Base-by-base conservation (phyloP, 805 yeast species). In the Sugiyamaella chiloensis region DNA sequence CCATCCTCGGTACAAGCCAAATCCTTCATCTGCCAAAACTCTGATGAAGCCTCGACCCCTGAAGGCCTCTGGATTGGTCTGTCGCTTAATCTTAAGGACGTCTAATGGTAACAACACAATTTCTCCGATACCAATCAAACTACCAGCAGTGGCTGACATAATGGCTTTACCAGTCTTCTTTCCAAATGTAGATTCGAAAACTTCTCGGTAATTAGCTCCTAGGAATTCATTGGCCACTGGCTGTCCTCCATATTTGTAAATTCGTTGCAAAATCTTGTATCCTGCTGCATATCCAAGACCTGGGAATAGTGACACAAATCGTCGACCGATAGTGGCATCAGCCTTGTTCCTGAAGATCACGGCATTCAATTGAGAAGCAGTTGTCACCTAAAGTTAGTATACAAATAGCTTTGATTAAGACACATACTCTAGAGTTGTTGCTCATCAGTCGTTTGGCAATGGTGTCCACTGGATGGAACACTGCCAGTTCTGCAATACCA, bases 61-160 rank as follows among this genome's bases (percentile, higher is more conserved):
- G 80, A 93, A 93, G n/a, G 98, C 74, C 70, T 91, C 99, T n/a
- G 99, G 99, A 75, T 93, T 93, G 47, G 99, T 93, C 76, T 93
- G 99, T 74, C 98, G 90, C 75, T 93, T 93, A 71, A 93, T 93
- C 75, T 93, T 93, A 65, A 93, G 76, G 34, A 93, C 98, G 66
- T 93, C 99, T 60, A 93, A 78, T 29, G 99, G 99, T 62, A 93
- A 78, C 60, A 93, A 74, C 30, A 93, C 90, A 65, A 93, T 88
- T 72, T 93, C 99, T 71, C 97, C 99, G 65, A 93, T 91, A 60
- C 99, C 99, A 57, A 93, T 89, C 56, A 93, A 59, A 27, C 96
- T 87, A 62, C 99, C 99, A 24, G 99, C 98, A 54, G 97, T 81
- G 40, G 99, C 99, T 51, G 96, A 85, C 73, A 93, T 72, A 63